A percentile compares a stretch with the other conserved stretches of the same genome.
These are phyloP conservation scores for Lentinula aciculospora DNA, from an alignment of 768 basidiomycete species.

Conservation along the genomic window DNA sequence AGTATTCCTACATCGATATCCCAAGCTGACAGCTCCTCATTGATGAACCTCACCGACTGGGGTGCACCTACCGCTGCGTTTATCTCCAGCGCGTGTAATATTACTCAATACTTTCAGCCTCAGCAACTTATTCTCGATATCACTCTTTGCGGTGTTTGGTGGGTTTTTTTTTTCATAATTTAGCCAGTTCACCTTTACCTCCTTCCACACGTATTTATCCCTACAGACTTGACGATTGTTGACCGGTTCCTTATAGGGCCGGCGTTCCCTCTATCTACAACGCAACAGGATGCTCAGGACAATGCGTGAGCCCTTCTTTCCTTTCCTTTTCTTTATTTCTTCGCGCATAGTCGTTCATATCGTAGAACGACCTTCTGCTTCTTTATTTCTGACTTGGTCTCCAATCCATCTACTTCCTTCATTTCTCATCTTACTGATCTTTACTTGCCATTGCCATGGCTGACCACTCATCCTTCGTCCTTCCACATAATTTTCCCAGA, in stretches of 20 bases:
- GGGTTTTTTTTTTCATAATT: constrained; percentile 9
- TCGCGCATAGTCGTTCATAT: background rate
- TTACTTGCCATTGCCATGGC: too few relatives aligned
- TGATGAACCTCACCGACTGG: constrained; percentile 26
- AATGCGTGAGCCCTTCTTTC: constrained; percentile 28
- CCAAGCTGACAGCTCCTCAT: constrained; percentile 8
- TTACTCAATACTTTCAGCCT: constrained; percentile 37
- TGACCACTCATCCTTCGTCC: background rate
- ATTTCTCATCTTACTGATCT: too few relatives aligned
- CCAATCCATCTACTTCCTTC: too few relatives aligned
- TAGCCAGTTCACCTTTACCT: background rate
- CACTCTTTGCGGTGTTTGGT: constrained; percentile 48
- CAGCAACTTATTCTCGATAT: constrained; percentile 53
- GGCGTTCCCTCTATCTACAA: constrained; percentile 38
- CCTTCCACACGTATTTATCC: too few relatives aligned
- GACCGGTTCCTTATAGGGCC: constrained; percentile 32
- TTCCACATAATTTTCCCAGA: constrained; percentile 16
- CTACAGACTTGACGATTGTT: background rate
- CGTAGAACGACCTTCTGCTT: background rate
- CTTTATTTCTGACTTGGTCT: too few relatives aligned
- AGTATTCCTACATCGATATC: constrained; percentile 14
- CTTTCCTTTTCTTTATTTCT: too few relatives aligned
- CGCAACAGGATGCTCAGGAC: constrained; percentile 34
- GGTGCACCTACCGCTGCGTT: constrained; percentile 41
- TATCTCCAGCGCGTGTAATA: constrained; percentile 34